Percentiles rank a stretch among this genome's conserved stretches.
phyloP scores from a whole-genome alignment of 768 basidiomycete species.

The Boletus rubropictus region DNA sequence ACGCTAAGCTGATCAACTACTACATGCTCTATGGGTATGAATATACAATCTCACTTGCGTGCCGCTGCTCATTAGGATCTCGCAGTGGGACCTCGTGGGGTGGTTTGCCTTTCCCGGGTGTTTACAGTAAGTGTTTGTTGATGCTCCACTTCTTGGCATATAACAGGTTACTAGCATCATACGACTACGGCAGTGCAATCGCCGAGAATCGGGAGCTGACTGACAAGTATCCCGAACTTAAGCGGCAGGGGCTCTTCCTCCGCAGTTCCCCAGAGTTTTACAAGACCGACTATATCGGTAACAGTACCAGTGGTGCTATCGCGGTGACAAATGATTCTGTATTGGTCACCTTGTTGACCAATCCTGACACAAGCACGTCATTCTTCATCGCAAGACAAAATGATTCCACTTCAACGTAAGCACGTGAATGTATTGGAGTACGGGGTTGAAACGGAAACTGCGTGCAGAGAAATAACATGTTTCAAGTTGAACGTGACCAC shows the following conservation, averaged over 20 bases:
- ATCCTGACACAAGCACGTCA: slow-evolving; percentile 58
- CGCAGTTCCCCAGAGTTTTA: slow-evolving; percentile 74
- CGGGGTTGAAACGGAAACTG: not conserved
- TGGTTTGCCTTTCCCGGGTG: slow-evolving; percentile 70
- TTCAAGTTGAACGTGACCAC: slow-evolving; percentile 63
- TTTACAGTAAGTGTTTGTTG: slow-evolving; percentile 42
- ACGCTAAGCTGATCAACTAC: slow-evolving; percentile 76
- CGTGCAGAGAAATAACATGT: slow-evolving; percentile 27
- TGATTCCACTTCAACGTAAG: slow-evolving; percentile 63
- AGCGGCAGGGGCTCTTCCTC: slow-evolving; percentile 71
- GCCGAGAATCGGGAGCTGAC: slow-evolving; percentile 63
- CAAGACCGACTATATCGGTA: slow-evolving; percentile 71
- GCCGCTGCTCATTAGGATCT: slow-evolving; percentile 4
- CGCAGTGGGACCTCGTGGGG: slow-evolving; percentile 82
- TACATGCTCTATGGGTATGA: slow-evolving; percentile 80
- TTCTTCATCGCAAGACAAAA: slow-evolving; percentile 70
- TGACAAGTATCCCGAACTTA: slow-evolving; percentile 70
- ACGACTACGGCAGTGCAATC: slow-evolving; percentile 75
- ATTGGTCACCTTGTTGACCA: slow-evolving; percentile 58
- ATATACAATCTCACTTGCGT: not conserved
- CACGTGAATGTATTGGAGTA: not conserved
- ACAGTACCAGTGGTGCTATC: slow-evolving; percentile 48
- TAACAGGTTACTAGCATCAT: slow-evolving; percentile 40
- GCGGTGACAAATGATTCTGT: slow-evolving; percentile 39
- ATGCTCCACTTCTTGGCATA: not conserved